A percentile compares a stretch with the other conserved stretches of the same genome.
phyloP scores from a whole-genome alignment of 441 rosid genomes.

The Syzygium malaccense region DNA sequence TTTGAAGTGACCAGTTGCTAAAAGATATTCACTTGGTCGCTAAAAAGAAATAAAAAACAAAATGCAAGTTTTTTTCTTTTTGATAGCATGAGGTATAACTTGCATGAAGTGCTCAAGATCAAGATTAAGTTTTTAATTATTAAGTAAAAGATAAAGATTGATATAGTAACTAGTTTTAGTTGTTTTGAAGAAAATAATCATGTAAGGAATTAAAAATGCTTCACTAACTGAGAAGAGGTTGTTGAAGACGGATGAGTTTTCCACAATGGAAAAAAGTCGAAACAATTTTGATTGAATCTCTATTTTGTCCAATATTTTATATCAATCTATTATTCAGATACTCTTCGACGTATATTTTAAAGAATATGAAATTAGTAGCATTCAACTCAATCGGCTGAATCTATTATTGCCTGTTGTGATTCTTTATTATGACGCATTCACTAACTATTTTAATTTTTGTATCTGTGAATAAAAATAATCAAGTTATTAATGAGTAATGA shows the following conservation, averaged over 20 bases:
- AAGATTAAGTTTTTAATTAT: not conserved
- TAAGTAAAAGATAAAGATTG: not conserved
- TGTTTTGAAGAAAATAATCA: not conserved
- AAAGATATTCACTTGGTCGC: not conserved
- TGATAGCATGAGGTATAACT: not conserved
- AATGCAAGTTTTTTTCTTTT: not conserved
- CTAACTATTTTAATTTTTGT: not conserved
- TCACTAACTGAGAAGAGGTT: not conserved
- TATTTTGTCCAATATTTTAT: not conserved
- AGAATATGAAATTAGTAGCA: not conserved
- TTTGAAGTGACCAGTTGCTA: not conserved
- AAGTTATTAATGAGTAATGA: not conserved
- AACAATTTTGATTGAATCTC: not conserved
- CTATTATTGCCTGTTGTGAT: not conserved
- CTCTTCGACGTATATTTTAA: not conserved
- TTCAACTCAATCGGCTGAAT: not conserved
- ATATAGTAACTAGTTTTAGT: not conserved
- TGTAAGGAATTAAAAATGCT: not conserved
- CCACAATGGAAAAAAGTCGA: not conserved
- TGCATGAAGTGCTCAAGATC: not conserved
- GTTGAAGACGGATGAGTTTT: not conserved
- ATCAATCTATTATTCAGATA: not conserved
- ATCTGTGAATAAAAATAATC: not conserved
- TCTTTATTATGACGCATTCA: not conserved
- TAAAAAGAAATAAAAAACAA: not conserved